Conservation (phyloP, 2,329 filamentous ascomycete genomes). For the Didymella exigua region DNA sequence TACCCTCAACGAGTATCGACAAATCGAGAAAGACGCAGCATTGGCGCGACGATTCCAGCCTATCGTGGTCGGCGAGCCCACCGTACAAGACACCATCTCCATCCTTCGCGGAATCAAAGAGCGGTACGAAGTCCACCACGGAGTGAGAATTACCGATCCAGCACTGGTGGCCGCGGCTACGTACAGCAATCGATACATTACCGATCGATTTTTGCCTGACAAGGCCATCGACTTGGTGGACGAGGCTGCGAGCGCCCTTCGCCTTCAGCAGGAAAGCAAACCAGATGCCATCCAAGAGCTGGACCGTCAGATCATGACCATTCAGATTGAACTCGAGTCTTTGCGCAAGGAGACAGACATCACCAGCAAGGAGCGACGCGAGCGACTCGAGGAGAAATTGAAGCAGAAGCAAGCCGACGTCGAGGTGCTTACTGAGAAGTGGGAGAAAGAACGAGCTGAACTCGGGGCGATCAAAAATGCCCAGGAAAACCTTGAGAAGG, state of each 20-base stretch:
- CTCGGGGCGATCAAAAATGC: slow-evolving; percentile 86
- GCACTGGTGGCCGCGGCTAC: slow-evolving; percentile 90
- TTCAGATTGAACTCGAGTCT: slow-evolving; percentile 95
- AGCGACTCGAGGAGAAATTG: slow-evolving; percentile 80
- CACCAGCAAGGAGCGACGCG: slow-evolving; percentile 82
- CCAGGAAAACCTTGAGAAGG: slow-evolving; percentile 86
- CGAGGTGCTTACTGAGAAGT: slow-evolving; percentile 75
- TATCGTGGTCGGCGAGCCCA: slow-evolving; percentile 89
- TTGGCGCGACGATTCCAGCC: slow-evolving; percentile 92
- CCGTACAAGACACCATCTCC: slow-evolving; percentile 89
- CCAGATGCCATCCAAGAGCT: slow-evolving; percentile 92
- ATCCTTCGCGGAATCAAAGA: slow-evolving; percentile 97
- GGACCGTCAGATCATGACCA: slow-evolving; percentile 94
- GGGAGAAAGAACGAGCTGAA: slow-evolving; percentile 87
- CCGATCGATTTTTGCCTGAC: slow-evolving; percentile 92
- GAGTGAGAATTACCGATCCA: slow-evolving; percentile 90
- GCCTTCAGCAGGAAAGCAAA: slow-evolving; percentile 94
- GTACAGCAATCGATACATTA: slow-evolving; percentile 94
- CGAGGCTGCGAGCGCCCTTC: slow-evolving; percentile 87
- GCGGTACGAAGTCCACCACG: slow-evolving; percentile 95
- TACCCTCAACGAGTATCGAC: slow-evolving; percentile 87
- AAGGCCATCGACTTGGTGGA: slow-evolving; percentile 98
- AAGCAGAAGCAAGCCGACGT: slow-evolving; percentile 79
- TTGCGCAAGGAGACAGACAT: slow-evolving; percentile 92
- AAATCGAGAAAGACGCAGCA: slow-evolving; percentile 95